Evolutionary conservation across 2,329 filamentous ascomycete species (phyloP).

Genomic region (Ceratocystis huliohia): DNA sequence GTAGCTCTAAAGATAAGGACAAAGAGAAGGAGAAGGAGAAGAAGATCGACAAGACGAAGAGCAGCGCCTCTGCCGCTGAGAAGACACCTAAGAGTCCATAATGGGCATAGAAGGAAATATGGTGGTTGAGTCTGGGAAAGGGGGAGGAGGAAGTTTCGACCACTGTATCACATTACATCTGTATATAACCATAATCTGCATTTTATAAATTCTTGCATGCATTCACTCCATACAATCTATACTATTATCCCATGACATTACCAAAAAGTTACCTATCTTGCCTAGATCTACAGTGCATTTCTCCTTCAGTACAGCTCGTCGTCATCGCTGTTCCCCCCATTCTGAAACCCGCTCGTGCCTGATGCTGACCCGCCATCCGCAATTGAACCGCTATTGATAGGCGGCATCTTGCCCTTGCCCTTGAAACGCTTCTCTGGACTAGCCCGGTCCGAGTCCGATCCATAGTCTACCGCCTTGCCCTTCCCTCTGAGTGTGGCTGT

Average conservation of each 20-base stretch:
- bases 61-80: neutral
- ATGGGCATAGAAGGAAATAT: neutral
- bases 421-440: constrained; percentile 38
- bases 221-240: neutral
- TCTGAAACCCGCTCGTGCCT: constrained; percentile 35
- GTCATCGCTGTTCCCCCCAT: constrained; percentile 44
- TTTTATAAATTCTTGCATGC: neutral
- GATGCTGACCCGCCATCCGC: neutral
- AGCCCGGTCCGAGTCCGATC: constrained; percentile 26
- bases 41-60: neutral
- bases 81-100: neutral
- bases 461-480: constrained; percentile 8
- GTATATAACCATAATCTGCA: constrained; percentile 1
- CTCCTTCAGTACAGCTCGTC: constrained; percentile 40
- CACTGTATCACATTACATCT: neutral
- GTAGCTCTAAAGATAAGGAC: neutral
- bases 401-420: constrained; percentile 39
- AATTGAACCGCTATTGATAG: neutral
- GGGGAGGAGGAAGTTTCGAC: neutral
- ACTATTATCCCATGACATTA: neutral
- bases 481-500: constrained; percentile 14
- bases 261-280: neutral
- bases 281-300: neutral
- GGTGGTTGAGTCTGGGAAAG: neutral
- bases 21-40: neutral